Base-by-base conservation (phyloP, 1,139 yeast genomes). In the Saccharomyces hybrid region DNA sequence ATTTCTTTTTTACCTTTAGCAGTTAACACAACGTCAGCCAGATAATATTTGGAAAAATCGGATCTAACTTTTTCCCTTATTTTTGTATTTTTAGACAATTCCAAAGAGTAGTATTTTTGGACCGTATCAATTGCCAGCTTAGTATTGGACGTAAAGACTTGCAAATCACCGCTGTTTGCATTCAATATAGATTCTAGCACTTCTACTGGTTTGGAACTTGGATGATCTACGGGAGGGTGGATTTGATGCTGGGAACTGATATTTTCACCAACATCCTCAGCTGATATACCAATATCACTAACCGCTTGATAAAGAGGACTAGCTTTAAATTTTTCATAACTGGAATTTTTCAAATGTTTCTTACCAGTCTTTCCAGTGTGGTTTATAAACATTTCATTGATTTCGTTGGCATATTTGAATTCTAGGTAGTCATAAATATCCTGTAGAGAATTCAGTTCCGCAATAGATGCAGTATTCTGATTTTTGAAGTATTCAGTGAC, bases 1-100 rank as follows among this genome's bases (percentile, higher is more conserved):
- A 93, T 93, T 60, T 86, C 83, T 50, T 82, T 76, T 63, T 82
- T 82, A 58, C 99, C 99, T 72, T 88, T 90, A 60, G 90, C 95
- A 0, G 98, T 91, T 46, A 91, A 73, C 14, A 82, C 80, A 25
- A 91, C 85, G 67, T 87, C 86, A 23, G 91, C 79, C 27, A 80
- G 78, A 14, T 95, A 89, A 64, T 79, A 83, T 46, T 78, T 77
- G 68, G 83, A 81, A 68, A 83, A 88, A 26, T 84, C 81, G 7
- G 78, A 73, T 70, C 99, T 82, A 53, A 93, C 79, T 62, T 83
- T 84, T 55, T 81, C 82, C 69, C 97, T 82, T 47, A 91, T 78
- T 60, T 83, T 84, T 19, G 97, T 95, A 65, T 90, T 87, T 65
- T 88, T 86, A 66, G 82, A 83, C 46, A 91, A 77, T 62, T 90